Evolutionary conservation across 2,329 filamentous ascomycete genomes (phyloP), one percentile per base, ranked within the genome.

Genomic region (Exophiala phaeomuriformis): DNA sequence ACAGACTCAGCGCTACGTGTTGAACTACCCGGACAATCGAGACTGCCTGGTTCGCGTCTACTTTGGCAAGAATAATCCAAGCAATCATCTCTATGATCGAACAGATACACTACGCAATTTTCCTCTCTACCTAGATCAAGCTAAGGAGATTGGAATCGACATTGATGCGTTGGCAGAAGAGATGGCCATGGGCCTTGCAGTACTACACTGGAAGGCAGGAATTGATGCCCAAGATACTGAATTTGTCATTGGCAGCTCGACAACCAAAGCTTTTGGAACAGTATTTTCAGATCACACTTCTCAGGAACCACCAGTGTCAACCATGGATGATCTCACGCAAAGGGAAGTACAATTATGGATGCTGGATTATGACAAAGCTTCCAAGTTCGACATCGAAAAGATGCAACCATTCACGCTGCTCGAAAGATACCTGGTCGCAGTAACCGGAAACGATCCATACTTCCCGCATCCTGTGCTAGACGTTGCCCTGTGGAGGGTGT

Each of bases 371-470:
- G 52, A 60, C 40, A 55, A 60, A 41, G 47, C 32, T 28, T 44
- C 46, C 9, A 19, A 12, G 28, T 19, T 55, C n/a, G 49, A 52
- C 10, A 31, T 58, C 3, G 33, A 43, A 12, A n/a, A 47, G 4
- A 39, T 39, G 28, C 39, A 29, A 4, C 31, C 19, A 6, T 41
- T 30, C 7, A 27, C 44, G 3, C 36, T 50, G 3, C 45, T 56
- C 9, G 27, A 39, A 33, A 51, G 50, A 27, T 57, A 58, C 28
- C 47, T 58, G 5, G 55, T 55, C 10, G 59, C 49, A 7, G 57
- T 61, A 3, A 59, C 59, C 3, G 54, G 54, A 4, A 58, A 59
- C 41, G 54, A 61, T 30, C 53, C 57, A 3, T 56, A 61, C 33
- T 52, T 56, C 30, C 53, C 56, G 19, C 55, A 62, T 27, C 59